Base-by-base conservation (phyloP, 345 rosid species). In the Eucalyptus sp. region DNA sequence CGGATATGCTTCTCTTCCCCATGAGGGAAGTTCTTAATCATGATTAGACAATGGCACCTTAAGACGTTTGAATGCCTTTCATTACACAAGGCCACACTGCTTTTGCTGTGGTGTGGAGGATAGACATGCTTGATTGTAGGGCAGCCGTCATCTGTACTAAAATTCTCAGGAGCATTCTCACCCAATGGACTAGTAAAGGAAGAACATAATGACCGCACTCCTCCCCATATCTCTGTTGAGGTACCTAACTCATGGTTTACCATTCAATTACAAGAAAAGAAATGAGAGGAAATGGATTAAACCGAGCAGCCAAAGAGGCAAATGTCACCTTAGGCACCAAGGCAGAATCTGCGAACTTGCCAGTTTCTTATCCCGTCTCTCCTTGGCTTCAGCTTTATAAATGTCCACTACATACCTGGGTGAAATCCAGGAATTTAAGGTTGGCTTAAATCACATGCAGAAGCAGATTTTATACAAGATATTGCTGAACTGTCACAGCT, bases 301-400 rank as follows among this genome's bases (percentile, higher is more conserved):
- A 41, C n/a, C 20, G 5, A 18, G 56, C 80, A 71, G 87, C 80
- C n/a, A 25, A 6, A 62, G 24, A 68, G 71, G 13, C 27, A 22
- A 16, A 88, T 15, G 25, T 89, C 80, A 93, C 94, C 94, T 93
- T 90, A 14, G 95, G 95, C 51, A 92, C 90, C 88, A 93, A 56
- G 41, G 81, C 33, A 94, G 93, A 62, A 91, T 91, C 37, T 87
- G 52, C 66, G 88, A 80, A 86, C 91, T 86, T 50, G 62, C 50
- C 29, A 86, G 64, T 87, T 33, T 83, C 49, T 88, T 88, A 83
- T 90, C 91, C 33, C 54, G 90, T 87, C 91, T 91, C 37, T 90
- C 91, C 86, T 92, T 92, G 76, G 90, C 91, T 83, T 76, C 90
- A 64, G 91, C 90, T 86, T 56, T 88, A 88, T 88, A 89, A 54